phyloP scores from a whole-genome alignment of 257 asterid species.

The Solanum okadae region DNA sequence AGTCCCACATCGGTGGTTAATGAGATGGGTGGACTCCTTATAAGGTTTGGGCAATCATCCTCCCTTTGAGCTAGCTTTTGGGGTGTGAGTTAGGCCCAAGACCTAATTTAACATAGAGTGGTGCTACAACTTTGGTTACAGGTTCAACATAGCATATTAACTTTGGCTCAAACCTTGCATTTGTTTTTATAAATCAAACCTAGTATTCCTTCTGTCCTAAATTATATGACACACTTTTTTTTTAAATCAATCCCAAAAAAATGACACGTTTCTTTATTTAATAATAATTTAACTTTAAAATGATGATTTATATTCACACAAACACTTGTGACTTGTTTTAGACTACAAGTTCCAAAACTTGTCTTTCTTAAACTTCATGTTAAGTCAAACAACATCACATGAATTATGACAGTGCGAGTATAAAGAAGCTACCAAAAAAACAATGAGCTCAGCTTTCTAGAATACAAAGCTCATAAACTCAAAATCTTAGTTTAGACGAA shows the following conservation, averaged over 20 bases:
- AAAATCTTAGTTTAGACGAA: not conserved
- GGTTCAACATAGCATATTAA: not conserved
- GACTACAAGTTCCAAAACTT: no score
- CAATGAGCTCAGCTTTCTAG: not conserved
- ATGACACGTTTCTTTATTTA: no score
- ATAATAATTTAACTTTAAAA: not conserved
- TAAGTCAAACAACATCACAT: no score
- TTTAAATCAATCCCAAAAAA: fast-evolving
- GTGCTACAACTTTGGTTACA: not conserved
- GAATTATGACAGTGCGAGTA: not conserved
- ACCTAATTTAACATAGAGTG: no score
- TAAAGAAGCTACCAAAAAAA: not conserved
- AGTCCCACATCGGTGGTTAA: no score
- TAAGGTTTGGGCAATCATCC: no score
- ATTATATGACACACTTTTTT: no score
- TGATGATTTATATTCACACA: not conserved
- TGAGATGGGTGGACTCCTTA: no score
- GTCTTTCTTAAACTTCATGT: fast-evolving
- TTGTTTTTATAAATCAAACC: not conserved
- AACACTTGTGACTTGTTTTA: not conserved
- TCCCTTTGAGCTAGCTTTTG: no score
- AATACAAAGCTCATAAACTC: not conserved
- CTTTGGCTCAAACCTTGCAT: not conserved
- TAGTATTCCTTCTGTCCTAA: not conserved
- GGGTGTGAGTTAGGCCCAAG: no score